Conservation (phyloP, 2,329 filamentous ascomycete genomes). For the Xylariales sp. region DNA sequence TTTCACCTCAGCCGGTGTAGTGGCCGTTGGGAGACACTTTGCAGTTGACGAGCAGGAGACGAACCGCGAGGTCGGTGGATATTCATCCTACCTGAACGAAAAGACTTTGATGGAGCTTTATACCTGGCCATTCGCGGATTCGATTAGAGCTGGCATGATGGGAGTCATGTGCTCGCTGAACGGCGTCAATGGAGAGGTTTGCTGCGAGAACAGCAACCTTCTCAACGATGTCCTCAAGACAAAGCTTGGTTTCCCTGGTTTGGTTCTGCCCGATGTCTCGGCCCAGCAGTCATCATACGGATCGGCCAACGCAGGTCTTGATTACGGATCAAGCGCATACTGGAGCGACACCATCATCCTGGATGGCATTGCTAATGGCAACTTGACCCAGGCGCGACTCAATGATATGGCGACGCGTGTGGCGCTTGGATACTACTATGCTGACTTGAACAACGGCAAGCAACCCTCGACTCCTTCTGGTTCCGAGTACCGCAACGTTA, state of each 20-base stretch:
- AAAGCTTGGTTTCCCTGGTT: neutral
- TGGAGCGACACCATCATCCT: constrained; percentile 4
- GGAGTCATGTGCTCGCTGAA: constrained; percentile 1
- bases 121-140: constrained; percentile 1
- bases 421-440: constrained; percentile 11
- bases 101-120: constrained; percentile 1
- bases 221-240: neutral
- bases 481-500: constrained; percentile 9
- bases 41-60: neutral
- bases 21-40: neutral
- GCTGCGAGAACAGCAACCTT: neutral
- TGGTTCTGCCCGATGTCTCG: constrained; percentile 1
- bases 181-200: neutral
- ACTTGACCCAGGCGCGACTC: constrained; percentile 11
- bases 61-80: neutral
- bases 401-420: constrained; percentile 13
- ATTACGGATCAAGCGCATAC: neutral
- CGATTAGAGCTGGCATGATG: neutral
- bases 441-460: constrained; percentile 8
- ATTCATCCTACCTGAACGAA: neutral
- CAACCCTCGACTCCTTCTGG: constrained; percentile 3
- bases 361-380: constrained; percentile 8
- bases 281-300: neutral
- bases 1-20: neutral
- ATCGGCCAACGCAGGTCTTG: constrained; percentile 3